A percentile compares a stretch with the other conserved stretches of the same genome.
These are phyloP conservation scores for Ustilago xerochloae DNA, from an alignment of 1,284 basidiomycete species.

Conservation along the genomic window DNA sequence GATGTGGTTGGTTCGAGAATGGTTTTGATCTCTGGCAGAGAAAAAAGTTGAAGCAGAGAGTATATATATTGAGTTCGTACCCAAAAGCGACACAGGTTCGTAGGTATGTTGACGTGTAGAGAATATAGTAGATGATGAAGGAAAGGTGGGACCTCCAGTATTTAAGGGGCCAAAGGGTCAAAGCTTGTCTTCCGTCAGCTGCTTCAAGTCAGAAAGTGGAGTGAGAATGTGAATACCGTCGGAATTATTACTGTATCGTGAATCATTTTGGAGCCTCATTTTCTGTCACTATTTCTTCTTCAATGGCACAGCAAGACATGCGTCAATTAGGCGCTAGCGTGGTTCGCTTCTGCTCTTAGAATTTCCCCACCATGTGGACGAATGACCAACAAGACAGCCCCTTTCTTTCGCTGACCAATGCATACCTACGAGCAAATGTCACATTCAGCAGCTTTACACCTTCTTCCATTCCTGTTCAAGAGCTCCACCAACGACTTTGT, in stretches of 20 bases:
- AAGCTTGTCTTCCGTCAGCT: slow-evolving; percentile 1
- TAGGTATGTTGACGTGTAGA: neutral
- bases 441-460: too few relatives aligned
- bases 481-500: too few relatives aligned
- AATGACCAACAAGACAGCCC: too few relatives aligned
- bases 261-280: neutral
- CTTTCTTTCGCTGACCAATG: neutral
- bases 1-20: neutral
- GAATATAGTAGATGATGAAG: neutral
- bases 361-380: neutral
- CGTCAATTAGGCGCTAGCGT: neutral
- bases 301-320: neutral
- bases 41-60: too few relatives aligned
- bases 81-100: too few relatives aligned
- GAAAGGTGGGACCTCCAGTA: neutral
- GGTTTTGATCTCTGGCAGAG: too few relatives aligned
- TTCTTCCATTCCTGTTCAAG: too few relatives aligned
- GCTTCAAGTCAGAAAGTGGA: neutral
- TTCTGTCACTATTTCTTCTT: too few relatives aligned
- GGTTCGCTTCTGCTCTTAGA: neutral
- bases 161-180: neutral
- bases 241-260: too few relatives aligned
- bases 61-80: too few relatives aligned
- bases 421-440: neutral
- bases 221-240: too few relatives aligned